These are phyloP conservation scores for Polytolypa hystricis DNA, from an alignment of 2,329 filamentous ascomycete species.

Conservation along the genomic window DNA sequence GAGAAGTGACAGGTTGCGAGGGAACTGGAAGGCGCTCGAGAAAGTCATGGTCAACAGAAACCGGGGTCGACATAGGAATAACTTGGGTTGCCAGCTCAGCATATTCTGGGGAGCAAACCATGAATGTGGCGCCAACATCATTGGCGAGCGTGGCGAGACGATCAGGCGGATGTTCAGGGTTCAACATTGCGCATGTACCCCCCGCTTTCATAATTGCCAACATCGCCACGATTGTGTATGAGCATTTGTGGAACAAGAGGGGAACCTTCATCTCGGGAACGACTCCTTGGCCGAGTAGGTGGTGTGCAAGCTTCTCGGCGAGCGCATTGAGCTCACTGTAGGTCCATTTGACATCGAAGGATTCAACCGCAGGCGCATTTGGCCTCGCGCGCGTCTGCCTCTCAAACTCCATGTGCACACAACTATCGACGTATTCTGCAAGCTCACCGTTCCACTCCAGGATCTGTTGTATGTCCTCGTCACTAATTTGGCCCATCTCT, in stretches of 20 bases:
- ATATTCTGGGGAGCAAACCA: slow-evolving; percentile 24
- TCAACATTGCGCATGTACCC: slow-evolving; percentile 10
- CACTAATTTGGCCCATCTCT: too few relatives aligned
- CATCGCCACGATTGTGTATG: slow-evolving; percentile 13
- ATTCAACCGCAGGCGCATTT: slow-evolving; percentile 14
- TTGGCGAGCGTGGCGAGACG: slow-evolving; percentile 19
- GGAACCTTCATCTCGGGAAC: slow-evolving; percentile 10
- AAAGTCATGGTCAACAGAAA: neutral
- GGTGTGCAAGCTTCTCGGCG: slow-evolving; percentile 11
- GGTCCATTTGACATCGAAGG: slow-evolving; percentile 16
- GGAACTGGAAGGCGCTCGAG: neutral
- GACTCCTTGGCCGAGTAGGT: slow-evolving; percentile 10
- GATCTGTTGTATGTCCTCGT: slow-evolving; percentile 4
- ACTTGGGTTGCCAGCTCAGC: neutral
- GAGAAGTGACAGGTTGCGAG: neutral
- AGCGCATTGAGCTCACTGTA: slow-evolving; percentile 14
- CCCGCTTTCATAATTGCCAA: slow-evolving; percentile 14
- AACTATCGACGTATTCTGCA: slow-evolving; percentile 16
- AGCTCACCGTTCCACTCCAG: neutral
- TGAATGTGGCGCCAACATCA: slow-evolving; percentile 22
- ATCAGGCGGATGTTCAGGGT: neutral
- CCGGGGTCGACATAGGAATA: too few relatives aligned
- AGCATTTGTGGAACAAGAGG: slow-evolving; percentile 14
- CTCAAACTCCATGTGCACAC: slow-evolving; percentile 20
- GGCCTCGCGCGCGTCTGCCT: slow-evolving; percentile 15